Evolutionary conservation across 2,329 filamentous ascomycete species (phyloP).

Genomic region (Lasiodiplodia hormozganensis): DNA sequence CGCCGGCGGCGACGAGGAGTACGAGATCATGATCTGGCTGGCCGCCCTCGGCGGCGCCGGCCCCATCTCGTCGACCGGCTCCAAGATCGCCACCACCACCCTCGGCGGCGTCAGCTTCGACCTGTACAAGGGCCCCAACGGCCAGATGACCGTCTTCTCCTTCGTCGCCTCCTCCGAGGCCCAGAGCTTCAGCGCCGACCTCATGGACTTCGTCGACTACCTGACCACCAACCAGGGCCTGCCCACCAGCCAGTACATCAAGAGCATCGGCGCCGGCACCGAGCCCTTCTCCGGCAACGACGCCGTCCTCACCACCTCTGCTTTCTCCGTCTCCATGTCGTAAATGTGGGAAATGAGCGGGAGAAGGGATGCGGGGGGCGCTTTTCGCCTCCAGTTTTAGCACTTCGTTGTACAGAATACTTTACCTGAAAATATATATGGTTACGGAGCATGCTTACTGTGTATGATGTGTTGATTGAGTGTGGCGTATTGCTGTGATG

Average conservation of each 20-base stretch:
- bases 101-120: slow-evolving; percentile 64
- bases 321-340: slow-evolving; percentile 42
- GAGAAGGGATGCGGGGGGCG: neutral
- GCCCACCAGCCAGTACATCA: slow-evolving; percentile 59
- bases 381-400: neutral
- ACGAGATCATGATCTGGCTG: slow-evolving; percentile 73
- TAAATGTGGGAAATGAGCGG: neutral
- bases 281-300: slow-evolving; percentile 62
- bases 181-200: slow-evolving; percentile 63
- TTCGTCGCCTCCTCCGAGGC: slow-evolving; percentile 60
- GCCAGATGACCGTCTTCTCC: slow-evolving; percentile 65
- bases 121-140: slow-evolving; percentile 67
- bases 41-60: slow-evolving; percentile 64
- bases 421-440: neutral
- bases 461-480: neutral
- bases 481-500: neutral
- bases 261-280: slow-evolving; percentile 62
- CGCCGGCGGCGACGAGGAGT: slow-evolving; percentile 56
- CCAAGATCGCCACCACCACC: slow-evolving; percentile 60
- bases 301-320: slow-evolving; percentile 52
- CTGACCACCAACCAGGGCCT: slow-evolving; percentile 58
- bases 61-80: slow-evolving; percentile 64
- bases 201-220: slow-evolving; percentile 65
- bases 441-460: neutral
- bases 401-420: neutral